Evolutionary conservation across 2,329 filamentous ascomycete species (phyloP).

Genomic region (Fusarium scirpi): DNA sequence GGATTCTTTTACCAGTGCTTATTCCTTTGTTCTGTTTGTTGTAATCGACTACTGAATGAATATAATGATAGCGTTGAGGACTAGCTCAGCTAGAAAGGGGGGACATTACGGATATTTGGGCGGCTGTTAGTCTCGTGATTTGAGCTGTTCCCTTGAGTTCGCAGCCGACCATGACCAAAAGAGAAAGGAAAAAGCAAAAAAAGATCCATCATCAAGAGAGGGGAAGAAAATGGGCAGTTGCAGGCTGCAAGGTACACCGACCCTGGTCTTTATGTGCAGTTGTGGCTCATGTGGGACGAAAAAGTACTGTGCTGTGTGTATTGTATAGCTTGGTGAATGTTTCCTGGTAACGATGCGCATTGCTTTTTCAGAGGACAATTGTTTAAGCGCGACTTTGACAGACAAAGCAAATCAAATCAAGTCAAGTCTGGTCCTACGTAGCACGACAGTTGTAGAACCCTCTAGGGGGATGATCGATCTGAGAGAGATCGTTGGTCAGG

Average conservation of each 20-base stretch:
- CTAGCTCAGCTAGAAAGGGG: background rate
- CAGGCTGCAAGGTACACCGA: background rate
- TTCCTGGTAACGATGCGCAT: conserved; percentile 18
- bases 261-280: conserved; percentile 26
- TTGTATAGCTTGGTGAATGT: conserved; percentile 3
- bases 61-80: background rate
- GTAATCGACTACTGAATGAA: background rate
- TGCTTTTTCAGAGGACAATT: conserved; percentile 23
- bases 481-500: conserved; percentile 18
- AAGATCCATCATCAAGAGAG: background rate
- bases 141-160: conserved; percentile 12
- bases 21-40: background rate
- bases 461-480: conserved; percentile 8
- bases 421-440: background rate
- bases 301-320: background rate
- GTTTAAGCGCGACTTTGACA: conserved; percentile 10
- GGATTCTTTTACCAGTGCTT: conserved; percentile 3
- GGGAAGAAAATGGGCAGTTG: background rate
- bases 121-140: background rate
- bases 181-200: conserved; percentile 11
- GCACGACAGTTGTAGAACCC: background rate
- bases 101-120: background rate
- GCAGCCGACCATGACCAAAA: background rate
- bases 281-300: conserved; percentile 30
- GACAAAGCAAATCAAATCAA: background rate